Percentiles rank a stretch among this genome's conserved stretches.
These are phyloP conservation scores for Echria macrotheca DNA, from an alignment of 495 filamentous ascomycete genomes.

Conservation along the genomic window DNA sequence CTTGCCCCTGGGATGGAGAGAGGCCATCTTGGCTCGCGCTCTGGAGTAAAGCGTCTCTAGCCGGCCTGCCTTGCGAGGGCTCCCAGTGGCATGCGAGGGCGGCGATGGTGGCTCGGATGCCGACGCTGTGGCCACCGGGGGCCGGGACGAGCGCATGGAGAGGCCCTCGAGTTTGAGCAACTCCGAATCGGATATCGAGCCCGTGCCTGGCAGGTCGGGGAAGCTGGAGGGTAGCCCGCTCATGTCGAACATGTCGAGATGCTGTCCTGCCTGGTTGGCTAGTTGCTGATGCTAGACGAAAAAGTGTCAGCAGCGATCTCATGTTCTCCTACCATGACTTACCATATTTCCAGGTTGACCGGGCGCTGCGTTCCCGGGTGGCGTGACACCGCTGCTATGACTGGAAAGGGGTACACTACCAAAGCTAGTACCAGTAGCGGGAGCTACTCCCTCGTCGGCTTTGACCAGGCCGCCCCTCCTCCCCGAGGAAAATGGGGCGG, in stretches of 20 bases:
- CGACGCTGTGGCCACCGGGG: constrained; percentile 19
- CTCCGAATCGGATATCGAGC: constrained; percentile 45
- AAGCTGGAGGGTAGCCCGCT: constrained; percentile 5
- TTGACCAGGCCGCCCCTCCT: neutral
- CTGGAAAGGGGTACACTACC: no score
- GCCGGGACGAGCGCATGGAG: constrained; percentile 36
- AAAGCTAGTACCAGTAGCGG: no score
- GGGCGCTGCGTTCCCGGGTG: no score
- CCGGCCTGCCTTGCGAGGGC: constrained; percentile 24
- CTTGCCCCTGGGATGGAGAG: constrained; percentile 14
- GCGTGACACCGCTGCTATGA: no score
- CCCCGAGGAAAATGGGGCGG: constrained; percentile 1
- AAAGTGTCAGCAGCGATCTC: no score
- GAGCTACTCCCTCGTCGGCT: neutral
- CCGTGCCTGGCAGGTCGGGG: constrained; percentile 18
- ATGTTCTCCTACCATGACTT: no score
- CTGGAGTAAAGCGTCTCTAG: constrained; percentile 23
- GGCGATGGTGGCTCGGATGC: constrained; percentile 26
- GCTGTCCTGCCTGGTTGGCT: neutral
- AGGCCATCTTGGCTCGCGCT: constrained; percentile 26
- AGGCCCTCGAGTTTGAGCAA: constrained; percentile 42
- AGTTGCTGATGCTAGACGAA: constrained; percentile 1
- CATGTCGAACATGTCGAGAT: constrained; percentile 1
- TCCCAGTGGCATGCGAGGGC: constrained; percentile 15
- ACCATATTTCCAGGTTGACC: no score